A percentile compares a stretch with the other conserved stretches of the same genome.
Conservation (phyloP, 441 rosid species). For the Flueggea neowawraea region DNA sequence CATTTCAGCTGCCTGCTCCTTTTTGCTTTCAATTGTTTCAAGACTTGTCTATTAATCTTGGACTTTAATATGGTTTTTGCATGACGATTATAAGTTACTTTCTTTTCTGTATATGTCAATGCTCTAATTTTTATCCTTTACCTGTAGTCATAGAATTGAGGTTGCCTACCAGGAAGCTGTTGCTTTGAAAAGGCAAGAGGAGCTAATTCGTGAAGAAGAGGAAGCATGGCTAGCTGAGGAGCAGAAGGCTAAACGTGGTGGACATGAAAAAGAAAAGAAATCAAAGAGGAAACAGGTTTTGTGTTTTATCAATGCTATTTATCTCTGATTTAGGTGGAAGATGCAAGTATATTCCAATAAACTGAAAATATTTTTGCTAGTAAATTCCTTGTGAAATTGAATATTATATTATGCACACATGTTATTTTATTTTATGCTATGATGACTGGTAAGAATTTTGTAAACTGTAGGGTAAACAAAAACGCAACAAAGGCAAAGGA, state of each 20-base stretch:
- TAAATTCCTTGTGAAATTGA: too few relatives aligned
- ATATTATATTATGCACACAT: too few relatives aligned
- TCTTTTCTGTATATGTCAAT: not conserved
- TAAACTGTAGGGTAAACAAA: conserved; percentile 72
- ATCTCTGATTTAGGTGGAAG: too few relatives aligned
- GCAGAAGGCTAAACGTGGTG: conserved; percentile 81
- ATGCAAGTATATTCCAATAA: too few relatives aligned
- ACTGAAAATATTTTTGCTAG: too few relatives aligned
- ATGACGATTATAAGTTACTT: too few relatives aligned
- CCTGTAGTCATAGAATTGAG: conserved; percentile 76
- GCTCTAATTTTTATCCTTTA: conserved; percentile 15
- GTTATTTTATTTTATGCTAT: too few relatives aligned
- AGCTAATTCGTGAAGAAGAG: conserved; percentile 96
- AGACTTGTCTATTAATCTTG: not conserved
- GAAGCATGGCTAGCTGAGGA: conserved; percentile 84
- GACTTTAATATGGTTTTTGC: not conserved
- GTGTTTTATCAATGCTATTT: not conserved
- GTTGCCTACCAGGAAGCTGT: conserved; percentile 94
- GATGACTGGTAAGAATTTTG: not conserved
- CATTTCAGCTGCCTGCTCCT: not conserved
- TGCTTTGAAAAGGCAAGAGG: conserved; percentile 91
- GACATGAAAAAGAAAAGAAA: conserved; percentile 76
- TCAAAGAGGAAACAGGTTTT: conserved; percentile 88
- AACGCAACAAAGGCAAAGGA: conserved; percentile 73
- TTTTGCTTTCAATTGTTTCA: not conserved